Base-by-base conservation (phyloP, 2,329 filamentous ascomycete species). In the Exophiala sp. region DNA sequence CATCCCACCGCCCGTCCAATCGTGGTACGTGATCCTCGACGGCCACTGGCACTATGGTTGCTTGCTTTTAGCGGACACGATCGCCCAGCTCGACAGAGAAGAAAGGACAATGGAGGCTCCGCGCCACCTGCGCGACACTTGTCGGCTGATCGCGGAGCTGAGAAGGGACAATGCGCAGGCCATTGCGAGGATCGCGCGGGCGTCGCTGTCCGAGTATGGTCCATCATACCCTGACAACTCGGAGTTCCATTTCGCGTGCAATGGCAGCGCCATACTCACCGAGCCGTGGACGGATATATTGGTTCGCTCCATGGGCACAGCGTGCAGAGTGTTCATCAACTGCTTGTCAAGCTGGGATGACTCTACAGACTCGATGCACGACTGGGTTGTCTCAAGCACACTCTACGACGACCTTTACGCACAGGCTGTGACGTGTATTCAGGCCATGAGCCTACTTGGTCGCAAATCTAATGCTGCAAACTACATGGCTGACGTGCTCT, bases 11-110 rank as follows among this genome's bases (percentile, higher is more conserved):
- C 77, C 76, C 12, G 74, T 84, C 2, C 80, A 82, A 61, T 80
- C 80, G 42, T 84, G 82, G 82, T 83, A 82, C 56, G 73, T 82
- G 11, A 78, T 80, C 50, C 73, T 84, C 29, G 71, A 75, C 0
- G 78, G 77, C 0, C 82, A 84, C 59, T 84, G 80, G 76, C 78
- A 83, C 59, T 75, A 83, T 3, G 81, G 75, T 1, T 73, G 75
- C 0, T 72, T 85, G 39, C 69, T 84, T 20, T 66, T 84, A 3
- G 78, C 80, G 32, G 81, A 85, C 50, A 65, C 77, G 2, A 69
- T 85, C n/a, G 75, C 78, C 40, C 66, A 72, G 18, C 72, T 82
- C 16, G 80, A 83, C 51, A 68, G 36, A n/a, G 57, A 56, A 71
- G 39, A 63, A 63, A 4, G 63, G 64, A 50, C 56, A 63, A 43